Conservation (phyloP, 371 early-diverging fungal species). For the Blakeslea trispora region DNA sequence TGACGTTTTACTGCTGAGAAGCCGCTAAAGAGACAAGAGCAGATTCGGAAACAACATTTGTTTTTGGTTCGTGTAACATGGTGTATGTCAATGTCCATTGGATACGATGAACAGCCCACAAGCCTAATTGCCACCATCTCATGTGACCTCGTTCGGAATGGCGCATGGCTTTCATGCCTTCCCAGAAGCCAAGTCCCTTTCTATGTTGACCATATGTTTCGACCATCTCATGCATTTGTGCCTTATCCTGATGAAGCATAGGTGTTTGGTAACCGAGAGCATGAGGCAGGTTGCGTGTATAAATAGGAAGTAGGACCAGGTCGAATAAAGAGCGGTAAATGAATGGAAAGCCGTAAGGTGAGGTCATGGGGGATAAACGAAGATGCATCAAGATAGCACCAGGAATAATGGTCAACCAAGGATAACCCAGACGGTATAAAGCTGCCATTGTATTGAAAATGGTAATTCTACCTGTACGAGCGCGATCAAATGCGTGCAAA, state of each 20-base stretch:
- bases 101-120: slow-evolving; percentile 38
- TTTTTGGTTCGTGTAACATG: slow-evolving; percentile 44
- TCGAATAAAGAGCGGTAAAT: slow-evolving; percentile 43
- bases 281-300: slow-evolving; percentile 27
- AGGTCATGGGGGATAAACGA: slow-evolving; percentile 42
- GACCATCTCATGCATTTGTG: slow-evolving; percentile 21
- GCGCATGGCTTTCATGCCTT: slow-evolving; percentile 37
- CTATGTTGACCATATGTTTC: slow-evolving; percentile 27
- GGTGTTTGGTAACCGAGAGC: slow-evolving; percentile 31
- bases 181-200: slow-evolving; percentile 36
- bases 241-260: slow-evolving; percentile 23
- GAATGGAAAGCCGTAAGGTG: slow-evolving; percentile 47
- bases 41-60: slow-evolving; percentile 36
- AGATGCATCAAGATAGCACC: slow-evolving; percentile 42
- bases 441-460: slow-evolving; percentile 42
- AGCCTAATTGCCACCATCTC: slow-evolving; percentile 40
- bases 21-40: slow-evolving; percentile 21
- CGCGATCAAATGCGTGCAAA: slow-evolving; percentile 32
- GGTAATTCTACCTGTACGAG: slow-evolving; percentile 31
- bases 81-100: slow-evolving; percentile 49
- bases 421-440: slow-evolving; percentile 41
- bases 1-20: background rate
- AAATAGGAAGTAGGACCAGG: slow-evolving; percentile 42
- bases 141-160: slow-evolving; percentile 19
- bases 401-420: slow-evolving; percentile 39